Evolutionary conservation across 1,139 yeast genomes (phyloP).

Genomic region (Suhomyces maxii): DNA sequence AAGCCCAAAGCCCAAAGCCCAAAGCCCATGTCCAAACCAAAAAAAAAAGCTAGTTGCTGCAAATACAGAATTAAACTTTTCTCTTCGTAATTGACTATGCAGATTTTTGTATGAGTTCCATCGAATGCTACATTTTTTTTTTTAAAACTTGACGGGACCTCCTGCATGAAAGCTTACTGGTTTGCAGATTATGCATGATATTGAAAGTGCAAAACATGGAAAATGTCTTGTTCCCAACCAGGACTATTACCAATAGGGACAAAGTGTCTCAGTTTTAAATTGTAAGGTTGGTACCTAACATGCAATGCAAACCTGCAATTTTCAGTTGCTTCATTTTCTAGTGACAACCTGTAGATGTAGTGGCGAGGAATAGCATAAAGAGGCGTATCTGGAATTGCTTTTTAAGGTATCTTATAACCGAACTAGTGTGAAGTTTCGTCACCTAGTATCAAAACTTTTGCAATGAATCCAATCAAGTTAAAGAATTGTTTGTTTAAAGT

Average conservation of each 20-base stretch:
- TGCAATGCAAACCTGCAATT: neutral
- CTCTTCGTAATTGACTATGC: neutral
- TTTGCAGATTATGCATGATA: neutral
- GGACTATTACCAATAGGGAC: neutral
- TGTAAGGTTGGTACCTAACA: neutral
- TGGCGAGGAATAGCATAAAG: neutral
- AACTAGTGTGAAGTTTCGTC: neutral
- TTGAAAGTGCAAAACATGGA: too few relatives aligned
- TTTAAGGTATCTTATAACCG: too few relatives aligned
- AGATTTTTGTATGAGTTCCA: neutral
- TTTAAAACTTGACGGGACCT: neutral
- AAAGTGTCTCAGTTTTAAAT: neutral
- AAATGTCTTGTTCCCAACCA: too few relatives aligned
- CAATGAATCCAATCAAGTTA: neutral
- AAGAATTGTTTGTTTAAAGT: too few relatives aligned
- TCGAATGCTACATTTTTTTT: too few relatives aligned
- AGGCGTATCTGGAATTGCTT: neutral
- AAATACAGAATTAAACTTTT: too few relatives aligned
- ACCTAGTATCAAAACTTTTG: neutral
- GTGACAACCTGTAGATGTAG: neutral
- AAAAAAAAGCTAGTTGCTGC: too few relatives aligned
- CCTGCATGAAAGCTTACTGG: neutral
- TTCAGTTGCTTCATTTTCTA: neutral
- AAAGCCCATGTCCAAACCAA: too few relatives aligned
- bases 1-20: too few relatives aligned